phyloP scores from a whole-genome alignment of 148 eudicot species.

The Rhododendron molle region DNA sequence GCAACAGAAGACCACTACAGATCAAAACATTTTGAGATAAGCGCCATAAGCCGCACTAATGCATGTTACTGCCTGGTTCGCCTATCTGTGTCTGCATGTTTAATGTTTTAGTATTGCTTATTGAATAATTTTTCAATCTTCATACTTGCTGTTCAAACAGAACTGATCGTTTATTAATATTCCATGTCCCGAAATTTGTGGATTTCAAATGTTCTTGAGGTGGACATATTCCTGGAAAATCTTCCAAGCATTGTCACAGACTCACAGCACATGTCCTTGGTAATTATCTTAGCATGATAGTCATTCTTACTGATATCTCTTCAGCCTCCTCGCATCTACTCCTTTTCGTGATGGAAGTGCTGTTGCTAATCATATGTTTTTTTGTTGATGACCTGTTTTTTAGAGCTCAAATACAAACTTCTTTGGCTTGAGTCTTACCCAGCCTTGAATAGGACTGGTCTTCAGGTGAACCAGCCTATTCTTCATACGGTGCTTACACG shows the following conservation, averaged over 20 bases:
- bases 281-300: constrained; percentile 17
- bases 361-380: neutral
- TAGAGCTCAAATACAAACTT: no score
- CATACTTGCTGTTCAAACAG: neutral
- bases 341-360: neutral
- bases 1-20: neutral
- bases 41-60: neutral
- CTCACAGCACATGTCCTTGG: constrained; percentile 73
- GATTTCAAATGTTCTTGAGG: constrained; percentile 64
- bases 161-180: neutral
- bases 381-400: no score
- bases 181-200: constrained; percentile 7
- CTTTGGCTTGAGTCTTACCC: no score
- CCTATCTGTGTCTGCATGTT: neutral
- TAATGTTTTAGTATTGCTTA: neutral
- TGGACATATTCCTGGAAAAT: constrained; percentile 91
- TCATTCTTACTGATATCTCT: constrained; percentile 25
- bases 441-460: no score
- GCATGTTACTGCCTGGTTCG: neutral
- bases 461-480: no score
- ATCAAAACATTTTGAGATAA: no score
- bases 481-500: no score
- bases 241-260: constrained; percentile 80
- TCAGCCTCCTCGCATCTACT: neutral
- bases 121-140: neutral